A percentile compares a stretch with the other conserved stretches of the same genome.
phyloP scores from a whole-genome alignment of 1,284 basidiomycete genomes.

The Xerocomus amazonicus region DNA sequence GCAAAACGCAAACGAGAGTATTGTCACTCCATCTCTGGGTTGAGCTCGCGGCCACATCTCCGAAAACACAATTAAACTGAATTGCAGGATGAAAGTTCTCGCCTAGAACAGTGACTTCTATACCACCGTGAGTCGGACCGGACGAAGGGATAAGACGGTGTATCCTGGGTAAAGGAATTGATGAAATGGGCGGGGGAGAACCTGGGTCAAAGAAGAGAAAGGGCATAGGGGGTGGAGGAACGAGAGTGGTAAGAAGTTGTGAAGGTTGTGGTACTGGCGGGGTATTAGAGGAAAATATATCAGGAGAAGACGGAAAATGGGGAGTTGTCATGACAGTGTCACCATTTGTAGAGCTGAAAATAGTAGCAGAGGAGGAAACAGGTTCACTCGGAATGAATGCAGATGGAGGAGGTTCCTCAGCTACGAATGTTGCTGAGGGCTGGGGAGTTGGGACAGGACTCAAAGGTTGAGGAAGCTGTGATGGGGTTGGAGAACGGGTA shows the following conservation, averaged over 20 bases:
- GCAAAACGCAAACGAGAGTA: conserved; percentile 89
- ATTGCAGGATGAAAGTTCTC: conserved; percentile 78
- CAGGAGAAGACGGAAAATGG: conserved; percentile 16
- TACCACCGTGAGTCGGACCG: conserved; percentile 91
- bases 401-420: conserved; percentile 8
- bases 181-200: conserved; percentile 41
- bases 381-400: conserved; percentile 11
- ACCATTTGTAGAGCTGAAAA: conserved; percentile 16
- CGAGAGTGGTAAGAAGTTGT: conserved; percentile 17
- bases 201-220: conserved; percentile 60
- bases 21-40: conserved; percentile 93
- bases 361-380: conserved; percentile 13
- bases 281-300: conserved; percentile 18
- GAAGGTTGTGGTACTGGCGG: conserved; percentile 17
- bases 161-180: conserved; percentile 61
- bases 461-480: conserved; percentile 17
- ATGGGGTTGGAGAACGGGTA: conserved; percentile 51
- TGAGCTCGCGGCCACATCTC: conserved; percentile 75
- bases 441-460: conserved; percentile 13
- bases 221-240: conserved; percentile 37
- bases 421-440: conserved; percentile 3
- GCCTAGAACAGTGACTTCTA: conserved; percentile 93
- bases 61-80: conserved; percentile 81
- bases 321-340: conserved; percentile 14
- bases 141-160: conserved; percentile 86